phyloP scores from a whole-genome alignment of 495 filamentous ascomycete genomes.

The Tetracladium setigerum region DNA sequence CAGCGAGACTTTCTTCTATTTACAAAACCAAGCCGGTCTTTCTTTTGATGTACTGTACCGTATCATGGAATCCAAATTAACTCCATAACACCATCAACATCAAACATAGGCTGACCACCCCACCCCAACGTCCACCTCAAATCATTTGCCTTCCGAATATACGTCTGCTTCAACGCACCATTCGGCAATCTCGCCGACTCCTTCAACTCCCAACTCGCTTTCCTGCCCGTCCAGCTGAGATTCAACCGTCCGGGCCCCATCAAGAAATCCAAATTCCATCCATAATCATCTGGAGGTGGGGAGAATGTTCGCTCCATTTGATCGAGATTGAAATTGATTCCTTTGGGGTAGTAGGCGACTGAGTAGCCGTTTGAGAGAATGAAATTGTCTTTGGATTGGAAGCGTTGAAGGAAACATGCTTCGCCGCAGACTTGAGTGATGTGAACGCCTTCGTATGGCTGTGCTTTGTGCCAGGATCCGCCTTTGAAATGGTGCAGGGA shows the following conservation, averaged over 20 bases:
- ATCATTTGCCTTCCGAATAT: conserved; percentile 38
- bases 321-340: conserved; percentile 19
- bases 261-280: conserved; percentile 44
- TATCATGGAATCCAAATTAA: conserved; percentile 38
- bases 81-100: conserved; percentile 42
- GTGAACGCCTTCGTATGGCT: conserved; percentile 15
- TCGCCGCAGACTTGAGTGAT: conserved; percentile 17
- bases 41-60: neutral
- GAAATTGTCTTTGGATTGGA: conserved; percentile 19
- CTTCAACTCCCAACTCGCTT: conserved; percentile 46
- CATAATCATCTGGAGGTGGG: conserved; percentile 23
- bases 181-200: conserved; percentile 34
- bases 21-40: neutral
- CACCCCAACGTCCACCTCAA: conserved; percentile 36
- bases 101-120: conserved; percentile 33
- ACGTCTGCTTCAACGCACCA: conserved; percentile 37
- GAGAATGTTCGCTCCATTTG: conserved; percentile 20
- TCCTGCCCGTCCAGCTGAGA: conserved; percentile 39
- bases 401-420: conserved; percentile 21
- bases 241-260: conserved; percentile 39
- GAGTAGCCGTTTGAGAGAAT: conserved; percentile 21
- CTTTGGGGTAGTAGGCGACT: conserved; percentile 20
- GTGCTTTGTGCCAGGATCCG: conserved; percentile 16
- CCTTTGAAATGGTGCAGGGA: conserved; percentile 24
- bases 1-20: too few relatives aligned